A percentile compares a stretch with the other conserved stretches of the same genome.
These are phyloP conservation scores for Aspergillus leporis DNA, from an alignment of 495 filamentous ascomycete genomes.

Conservation along the genomic window DNA sequence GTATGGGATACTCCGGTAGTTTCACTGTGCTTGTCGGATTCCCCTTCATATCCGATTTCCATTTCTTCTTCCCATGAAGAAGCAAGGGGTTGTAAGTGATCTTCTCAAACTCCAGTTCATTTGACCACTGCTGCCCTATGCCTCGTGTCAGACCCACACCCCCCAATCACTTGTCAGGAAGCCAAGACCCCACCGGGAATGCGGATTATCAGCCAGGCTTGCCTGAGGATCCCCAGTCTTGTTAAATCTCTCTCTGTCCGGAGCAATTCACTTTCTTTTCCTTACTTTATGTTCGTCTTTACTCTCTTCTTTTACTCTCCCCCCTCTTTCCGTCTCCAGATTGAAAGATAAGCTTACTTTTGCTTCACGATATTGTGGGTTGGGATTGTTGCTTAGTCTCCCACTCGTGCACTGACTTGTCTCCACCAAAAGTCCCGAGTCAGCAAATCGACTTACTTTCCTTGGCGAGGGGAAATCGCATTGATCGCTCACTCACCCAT, in stretches of 20 bases:
- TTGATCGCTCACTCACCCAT: neutral
- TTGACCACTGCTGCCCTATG: conserved; percentile 23
- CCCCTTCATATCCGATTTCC: neutral
- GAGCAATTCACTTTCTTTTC: neutral
- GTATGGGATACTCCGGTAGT: neutral
- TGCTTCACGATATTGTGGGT: neutral
- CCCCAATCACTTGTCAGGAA: neutral
- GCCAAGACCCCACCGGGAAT: neutral
- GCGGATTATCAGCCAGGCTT: conserved; percentile 23
- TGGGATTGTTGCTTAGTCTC: neutral
- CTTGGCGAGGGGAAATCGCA: neutral
- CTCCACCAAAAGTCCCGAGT: neutral
- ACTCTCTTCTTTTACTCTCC: neutral
- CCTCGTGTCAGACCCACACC: conserved; percentile 18
- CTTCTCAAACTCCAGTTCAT: neutral
- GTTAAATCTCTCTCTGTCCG: conserved; percentile 10
- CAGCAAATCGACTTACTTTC: neutral
- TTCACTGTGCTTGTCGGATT: neutral
- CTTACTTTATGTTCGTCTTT: neutral
- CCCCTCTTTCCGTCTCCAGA: neutral
- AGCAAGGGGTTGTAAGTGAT: neutral
- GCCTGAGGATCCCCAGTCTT: conserved; percentile 9
- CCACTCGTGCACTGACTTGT: neutral
- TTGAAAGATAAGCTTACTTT: neutral
- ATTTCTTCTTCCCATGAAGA: neutral